Evolutionary conservation across 495 filamentous ascomycete species (phyloP).

Genomic region (Halenospora varia): DNA sequence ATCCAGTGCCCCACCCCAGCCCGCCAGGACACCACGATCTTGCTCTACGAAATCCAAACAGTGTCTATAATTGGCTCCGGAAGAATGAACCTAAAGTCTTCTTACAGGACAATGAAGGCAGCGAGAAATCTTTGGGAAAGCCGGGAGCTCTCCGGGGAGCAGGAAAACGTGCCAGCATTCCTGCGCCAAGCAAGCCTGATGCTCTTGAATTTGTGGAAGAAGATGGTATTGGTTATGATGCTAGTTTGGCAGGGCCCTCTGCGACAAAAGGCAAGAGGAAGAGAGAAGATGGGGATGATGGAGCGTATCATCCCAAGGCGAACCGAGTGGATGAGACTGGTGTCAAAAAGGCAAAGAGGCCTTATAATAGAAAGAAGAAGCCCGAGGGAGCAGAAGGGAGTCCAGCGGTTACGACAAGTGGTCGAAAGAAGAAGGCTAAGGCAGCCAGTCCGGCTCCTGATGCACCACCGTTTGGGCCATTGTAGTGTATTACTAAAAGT

Average conservation of each 20-base stretch:
- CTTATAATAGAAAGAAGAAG: constrained; percentile 16
- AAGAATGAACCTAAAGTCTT: constrained; percentile 79
- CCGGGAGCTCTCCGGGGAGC: constrained; percentile 32
- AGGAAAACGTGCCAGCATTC: constrained; percentile 37
- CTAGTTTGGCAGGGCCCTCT: constrained; percentile 31
- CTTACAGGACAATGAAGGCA: constrained; percentile 71
- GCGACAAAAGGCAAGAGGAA: constrained; percentile 43
- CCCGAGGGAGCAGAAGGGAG: constrained; percentile 4
- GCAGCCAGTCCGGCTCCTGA: constrained; percentile 4
- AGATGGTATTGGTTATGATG: constrained; percentile 29
- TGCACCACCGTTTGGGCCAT: constrained; percentile 11
- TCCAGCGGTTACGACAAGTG: background rate
- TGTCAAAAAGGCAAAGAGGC: background rate
- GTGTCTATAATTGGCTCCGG: constrained; percentile 87
- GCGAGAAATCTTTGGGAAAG: constrained; percentile 52
- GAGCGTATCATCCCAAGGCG: constrained; percentile 53
- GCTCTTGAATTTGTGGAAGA: constrained; percentile 27
- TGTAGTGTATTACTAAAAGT: constrained; percentile 2
- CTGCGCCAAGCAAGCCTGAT: constrained; percentile 25
- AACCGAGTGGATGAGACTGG: constrained; percentile 2
- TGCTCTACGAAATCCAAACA: constrained; percentile 71
- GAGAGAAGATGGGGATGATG: constrained; percentile 60
- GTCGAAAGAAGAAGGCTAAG: constrained; percentile 9
- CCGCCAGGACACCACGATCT: constrained; percentile 39
- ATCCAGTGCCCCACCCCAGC: constrained; percentile 2